These are phyloP conservation scores for Hypoxylon sp. DNA, from an alignment of 2,329 filamentous ascomycete species.

Conservation along the genomic window DNA sequence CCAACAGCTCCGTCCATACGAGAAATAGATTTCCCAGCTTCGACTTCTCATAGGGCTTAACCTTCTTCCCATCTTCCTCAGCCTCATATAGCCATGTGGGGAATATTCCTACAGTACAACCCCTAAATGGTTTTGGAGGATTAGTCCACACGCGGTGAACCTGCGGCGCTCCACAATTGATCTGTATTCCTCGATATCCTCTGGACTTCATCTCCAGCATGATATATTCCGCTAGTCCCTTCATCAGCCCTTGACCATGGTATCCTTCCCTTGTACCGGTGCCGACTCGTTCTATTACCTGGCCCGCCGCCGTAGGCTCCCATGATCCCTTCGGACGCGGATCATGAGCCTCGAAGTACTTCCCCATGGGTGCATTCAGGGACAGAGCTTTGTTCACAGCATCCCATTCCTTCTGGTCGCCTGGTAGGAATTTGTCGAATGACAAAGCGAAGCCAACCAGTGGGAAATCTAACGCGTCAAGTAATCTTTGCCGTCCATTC, in stretches of 20 bases:
- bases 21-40: conserved; percentile 35
- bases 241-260: conserved; percentile 46
- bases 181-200: conserved; percentile 46
- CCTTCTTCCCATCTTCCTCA: conserved; percentile 38
- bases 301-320: conserved; percentile 39
- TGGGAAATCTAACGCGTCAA: conserved; percentile 48
- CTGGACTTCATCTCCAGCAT: conserved; percentile 47
- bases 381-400: conserved; percentile 24
- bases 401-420: conserved; percentile 39
- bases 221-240: conserved; percentile 43
- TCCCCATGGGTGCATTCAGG: conserved; percentile 34
- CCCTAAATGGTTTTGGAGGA: conserved; percentile 42
- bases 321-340: conserved; percentile 40
- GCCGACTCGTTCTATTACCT: conserved; percentile 44
- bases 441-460: conserved; percentile 46
- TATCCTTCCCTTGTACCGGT: conserved; percentile 44
- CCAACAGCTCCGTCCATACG: conserved; percentile 40
- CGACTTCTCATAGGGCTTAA: conserved; percentile 39
- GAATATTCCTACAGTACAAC: conserved; percentile 35
- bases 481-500: conserved; percentile 35
- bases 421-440: conserved; percentile 39
- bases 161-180: conserved; percentile 36
- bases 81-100: conserved; percentile 39
- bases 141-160: conserved; percentile 41
- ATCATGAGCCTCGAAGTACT: conserved; percentile 34